These are phyloP conservation scores for Suillus discolor DNA, from an alignment of 768 basidiomycete species.

Conservation along the genomic window DNA sequence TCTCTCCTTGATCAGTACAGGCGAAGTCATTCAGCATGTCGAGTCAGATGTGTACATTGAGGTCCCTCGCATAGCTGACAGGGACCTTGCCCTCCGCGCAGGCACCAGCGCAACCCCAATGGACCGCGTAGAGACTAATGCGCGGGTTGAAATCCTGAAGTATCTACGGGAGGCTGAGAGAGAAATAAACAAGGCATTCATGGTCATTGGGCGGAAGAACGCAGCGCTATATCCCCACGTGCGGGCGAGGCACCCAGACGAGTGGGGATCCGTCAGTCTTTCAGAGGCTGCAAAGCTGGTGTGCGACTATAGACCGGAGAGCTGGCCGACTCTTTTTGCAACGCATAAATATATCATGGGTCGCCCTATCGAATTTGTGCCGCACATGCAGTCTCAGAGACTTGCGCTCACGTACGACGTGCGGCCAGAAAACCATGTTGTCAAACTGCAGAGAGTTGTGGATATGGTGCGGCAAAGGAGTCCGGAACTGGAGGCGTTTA, in stretches of 20 bases:
- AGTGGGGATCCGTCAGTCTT: conserved; percentile 61
- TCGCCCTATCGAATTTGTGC: conserved; percentile 52
- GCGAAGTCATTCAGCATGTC: conserved; percentile 53
- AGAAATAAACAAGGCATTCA: conserved; percentile 44
- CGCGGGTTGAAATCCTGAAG: conserved; percentile 66
- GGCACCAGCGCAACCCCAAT: conserved; percentile 36
- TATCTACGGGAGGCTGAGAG: conserved; percentile 56
- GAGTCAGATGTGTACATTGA: conserved; percentile 60
- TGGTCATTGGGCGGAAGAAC: conserved; percentile 35
- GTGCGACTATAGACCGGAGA: conserved; percentile 25
- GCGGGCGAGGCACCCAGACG: conserved; percentile 44
- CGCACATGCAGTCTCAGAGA: conserved; percentile 47
- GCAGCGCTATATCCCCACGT: conserved; percentile 44
- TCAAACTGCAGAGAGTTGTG: conserved; percentile 49
- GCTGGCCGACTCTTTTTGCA: conserved; percentile 44
- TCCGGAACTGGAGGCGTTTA: conserved; percentile 50
- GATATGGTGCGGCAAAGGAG: conserved; percentile 47
- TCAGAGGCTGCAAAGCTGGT: conserved; percentile 52
- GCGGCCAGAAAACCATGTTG: conserved; percentile 60
- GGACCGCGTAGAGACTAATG: conserved; percentile 44
- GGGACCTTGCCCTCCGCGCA: conserved; percentile 50
- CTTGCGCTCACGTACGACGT: conserved; percentile 57
- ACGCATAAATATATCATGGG: conserved; percentile 70
- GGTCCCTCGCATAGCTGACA: conserved; percentile 57
- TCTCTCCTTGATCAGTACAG: conserved; percentile 38